Evolutionary conservation across 2,329 filamentous ascomycete species (phyloP), one percentile per base, ranked within the genome.

Genomic region (Aspergillus niger): DNA sequence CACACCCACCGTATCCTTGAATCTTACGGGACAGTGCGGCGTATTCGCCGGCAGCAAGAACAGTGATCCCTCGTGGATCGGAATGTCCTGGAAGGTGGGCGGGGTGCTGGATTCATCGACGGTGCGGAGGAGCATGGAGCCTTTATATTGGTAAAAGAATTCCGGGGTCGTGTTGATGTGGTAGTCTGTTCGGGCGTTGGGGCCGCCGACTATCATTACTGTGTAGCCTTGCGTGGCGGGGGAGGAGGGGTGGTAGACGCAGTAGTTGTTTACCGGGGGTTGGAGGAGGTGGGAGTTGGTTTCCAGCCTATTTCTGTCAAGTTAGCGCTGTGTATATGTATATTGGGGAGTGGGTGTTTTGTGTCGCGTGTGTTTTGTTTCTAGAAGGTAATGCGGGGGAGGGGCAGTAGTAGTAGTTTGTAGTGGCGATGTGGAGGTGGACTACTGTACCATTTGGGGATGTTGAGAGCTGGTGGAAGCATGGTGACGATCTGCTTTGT

Each of bases 101-200:
- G 74, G 83, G 76, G 60, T 82, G 77, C 71, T 81, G 60, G 71
- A 73, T 5, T 77, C 77, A 72, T 97, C 92, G 65, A 97, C 91
- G 15, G 95, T 90, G 75, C 96, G 96, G 68, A 99, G 89, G 60
- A 95, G 83, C 94, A 98, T 97, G 67, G 89, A 88, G 67, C 95
- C 95, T 70, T 89, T 88, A 85, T 97, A 88, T 79, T 98, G 94
- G 84, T 95, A 98, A 86, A 98, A 99, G 89, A 93, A 98, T 78
- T 98, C 95, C 11, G 95, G 88, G 0, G 94, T 98, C 70, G 88
- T 82, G 83, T 98, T 98, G 85, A 98, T 94, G 84, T 98, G 95
- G 83, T 97, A 99, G 83, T 98, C 95, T 58, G 93, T 97, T 65
- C 95, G 88, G 63, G 91, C 91, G 77, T 98, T 98, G 71, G 95